Evolutionary conservation across 176 grass and related monocot species (phyloP).

Genomic region (Typha latifolia): DNA sequence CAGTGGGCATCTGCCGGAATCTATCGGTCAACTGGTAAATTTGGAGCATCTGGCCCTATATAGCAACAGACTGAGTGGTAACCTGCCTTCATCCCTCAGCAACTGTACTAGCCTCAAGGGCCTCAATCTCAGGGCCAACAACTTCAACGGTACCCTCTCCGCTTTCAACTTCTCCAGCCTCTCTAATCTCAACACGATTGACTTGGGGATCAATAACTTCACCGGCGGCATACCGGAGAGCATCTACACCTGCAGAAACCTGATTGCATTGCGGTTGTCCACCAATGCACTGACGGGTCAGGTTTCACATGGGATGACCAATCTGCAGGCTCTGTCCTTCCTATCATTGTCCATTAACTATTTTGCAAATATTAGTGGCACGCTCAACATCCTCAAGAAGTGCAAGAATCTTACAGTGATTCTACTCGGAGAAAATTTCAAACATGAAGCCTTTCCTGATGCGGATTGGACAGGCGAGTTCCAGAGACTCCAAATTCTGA

Average conservation of each 20-base stretch:
- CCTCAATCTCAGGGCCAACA: slow-evolving; percentile 56
- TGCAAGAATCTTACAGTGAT: slow-evolving; percentile 45
- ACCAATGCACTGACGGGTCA: slow-evolving; percentile 42
- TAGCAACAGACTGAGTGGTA: slow-evolving; percentile 46
- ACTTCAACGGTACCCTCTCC: slow-evolving; percentile 37
- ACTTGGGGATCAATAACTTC: slow-evolving; percentile 54
- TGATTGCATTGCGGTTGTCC: slow-evolving; percentile 53
- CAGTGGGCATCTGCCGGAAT: slow-evolving; percentile 32
- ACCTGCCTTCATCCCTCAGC: slow-evolving; percentile 33
- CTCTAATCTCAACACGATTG: slow-evolving; percentile 40
- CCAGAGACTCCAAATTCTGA: slow-evolving; percentile 41
- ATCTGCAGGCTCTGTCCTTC: slow-evolving; percentile 46
- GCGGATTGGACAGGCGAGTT: slow-evolving; percentile 42
- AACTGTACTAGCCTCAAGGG: slow-evolving; percentile 49
- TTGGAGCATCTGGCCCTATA: slow-evolving; percentile 35
- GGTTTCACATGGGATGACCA: slow-evolving; percentile 41
- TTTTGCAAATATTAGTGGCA: slow-evolving; percentile 44
- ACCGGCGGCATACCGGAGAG: slow-evolving; percentile 50
- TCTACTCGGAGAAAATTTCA: slow-evolving; percentile 51
- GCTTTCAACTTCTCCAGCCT: slow-evolving; percentile 44
- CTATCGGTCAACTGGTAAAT: slow-evolving; percentile 41
- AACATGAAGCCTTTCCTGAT: slow-evolving; percentile 36
- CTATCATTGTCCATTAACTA: slow-evolving; percentile 50
- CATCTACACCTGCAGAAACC: slow-evolving; percentile 54
- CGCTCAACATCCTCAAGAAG: slow-evolving; percentile 49